Conservation (phyloP, 1,284 basidiomycete genomes). For the Athelia psychrophila region DNA sequence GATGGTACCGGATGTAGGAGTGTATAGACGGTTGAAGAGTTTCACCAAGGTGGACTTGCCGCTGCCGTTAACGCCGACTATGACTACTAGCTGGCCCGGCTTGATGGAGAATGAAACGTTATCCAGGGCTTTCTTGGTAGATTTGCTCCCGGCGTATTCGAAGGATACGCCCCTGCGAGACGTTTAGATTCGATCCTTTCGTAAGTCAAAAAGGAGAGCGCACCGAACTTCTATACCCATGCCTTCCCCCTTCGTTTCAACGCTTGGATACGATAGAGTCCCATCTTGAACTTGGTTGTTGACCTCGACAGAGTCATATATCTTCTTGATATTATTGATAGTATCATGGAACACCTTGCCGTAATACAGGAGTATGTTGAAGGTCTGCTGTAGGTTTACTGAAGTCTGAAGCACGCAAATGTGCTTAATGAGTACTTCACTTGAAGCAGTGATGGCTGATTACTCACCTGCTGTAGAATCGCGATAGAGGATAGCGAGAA, state of each 20-base stretch:
- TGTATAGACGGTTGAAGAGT: constrained; percentile 37
- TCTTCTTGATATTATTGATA: background rate
- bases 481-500: background rate
- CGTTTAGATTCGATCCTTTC: too few relatives aligned
- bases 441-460: too few relatives aligned
- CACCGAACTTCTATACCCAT: background rate
- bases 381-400: background rate
- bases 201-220: background rate
- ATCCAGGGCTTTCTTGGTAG: constrained; percentile 34
- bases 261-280: background rate
- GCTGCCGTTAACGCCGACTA: constrained; percentile 47
- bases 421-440: too few relatives aligned
- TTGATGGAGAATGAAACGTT: constrained; percentile 36
- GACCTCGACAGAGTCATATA: background rate
- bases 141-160: constrained; percentile 41
- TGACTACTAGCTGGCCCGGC: constrained; percentile 42
- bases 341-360: background rate
- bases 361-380: background rate
- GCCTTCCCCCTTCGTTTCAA: background rate
- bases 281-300: background rate
- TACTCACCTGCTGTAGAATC: background rate
- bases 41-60: constrained; percentile 49
- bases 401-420: too few relatives aligned
- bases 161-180: constrained; percentile 40
- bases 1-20: constrained; percentile 37